A percentile compares a stretch with the other conserved stretches of the same genome.
These are phyloP conservation scores for Fomes fomentarius DNA, from an alignment of 1,284 basidiomycete genomes.

Conservation along the genomic window DNA sequence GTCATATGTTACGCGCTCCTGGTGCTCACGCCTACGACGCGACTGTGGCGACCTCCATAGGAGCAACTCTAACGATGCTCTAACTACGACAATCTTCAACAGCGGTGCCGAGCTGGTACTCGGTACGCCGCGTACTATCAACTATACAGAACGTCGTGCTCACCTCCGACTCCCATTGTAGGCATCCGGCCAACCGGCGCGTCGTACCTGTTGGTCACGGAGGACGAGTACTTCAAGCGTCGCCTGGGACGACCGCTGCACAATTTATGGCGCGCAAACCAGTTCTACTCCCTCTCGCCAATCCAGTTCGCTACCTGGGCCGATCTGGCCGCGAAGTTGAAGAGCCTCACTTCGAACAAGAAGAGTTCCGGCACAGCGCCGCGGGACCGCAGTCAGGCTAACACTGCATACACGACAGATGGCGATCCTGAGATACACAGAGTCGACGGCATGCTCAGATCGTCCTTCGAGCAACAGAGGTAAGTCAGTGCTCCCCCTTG, in stretches of 20 bases:
- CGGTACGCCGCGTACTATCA: conserved; percentile 14
- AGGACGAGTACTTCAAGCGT: conserved; percentile 11
- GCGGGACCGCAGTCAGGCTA: conserved; percentile 34
- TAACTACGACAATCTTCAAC: conserved; percentile 1
- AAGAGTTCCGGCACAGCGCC: conserved; percentile 21
- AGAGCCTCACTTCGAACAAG: conserved; percentile 28
- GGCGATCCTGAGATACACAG: conserved; percentile 14
- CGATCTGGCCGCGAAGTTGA: conserved; percentile 33
- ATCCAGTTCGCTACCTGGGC: conserved; percentile 29
- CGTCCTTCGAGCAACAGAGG: conserved; percentile 39
- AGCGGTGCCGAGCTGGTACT: conserved; percentile 23
- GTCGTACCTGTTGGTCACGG: conserved; percentile 36
- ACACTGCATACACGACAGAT: conserved; percentile 30
- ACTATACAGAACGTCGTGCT: too few species aligned
- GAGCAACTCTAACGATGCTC: conserved; percentile 16
- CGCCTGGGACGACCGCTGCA: conserved; percentile 7
- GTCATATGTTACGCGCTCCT: background rate
- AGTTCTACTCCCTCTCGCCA: conserved; percentile 38
- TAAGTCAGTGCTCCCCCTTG: conserved; percentile 10
- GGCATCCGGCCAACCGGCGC: conserved; percentile 38
- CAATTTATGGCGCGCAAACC: conserved; percentile 11
- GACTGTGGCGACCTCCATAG: background rate
- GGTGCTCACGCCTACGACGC: background rate
- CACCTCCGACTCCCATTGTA: too few species aligned
- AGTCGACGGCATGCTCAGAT: conserved; percentile 24